Evolutionary conservation across 768 basidiomycete species (phyloP), one percentile per base, ranked within the genome.

Genomic region (Multifurca ochricompacta): DNA sequence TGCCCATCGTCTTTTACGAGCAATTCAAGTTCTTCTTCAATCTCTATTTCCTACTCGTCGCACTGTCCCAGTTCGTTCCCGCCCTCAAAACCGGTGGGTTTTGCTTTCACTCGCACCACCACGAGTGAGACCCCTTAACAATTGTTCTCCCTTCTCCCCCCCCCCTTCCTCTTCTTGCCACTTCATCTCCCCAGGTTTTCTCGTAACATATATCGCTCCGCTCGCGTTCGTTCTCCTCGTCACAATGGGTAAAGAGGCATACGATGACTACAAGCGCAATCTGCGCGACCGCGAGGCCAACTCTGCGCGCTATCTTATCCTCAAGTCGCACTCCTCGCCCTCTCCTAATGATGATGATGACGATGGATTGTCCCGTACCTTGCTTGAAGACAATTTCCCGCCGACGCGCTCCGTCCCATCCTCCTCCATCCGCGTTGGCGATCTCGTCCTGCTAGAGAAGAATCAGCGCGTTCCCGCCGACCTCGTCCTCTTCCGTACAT

Each of bases 11-110:
- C 41, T 82, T 98, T 68, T 98, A 97, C 69, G 94, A 98, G 68
- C 95, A 98, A 68, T 99, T 98, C 85, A 98, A 97, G 70, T 97
- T 95, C 77, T 99, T 99, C 75, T 98, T 96, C 82, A 99, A 98
- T 67, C 77, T 97, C 6, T 99, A 98, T 70, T 99, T 99, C 67
- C 80, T 98, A 10, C 83, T 98, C 21, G 96, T 99, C 34, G 96
- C 96, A 0, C 76, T 98, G 7, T 92, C 89, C 8, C 96, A 98
- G 69, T 96, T 99, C 66, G 73, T 99, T 16, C 96, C 96, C 13
- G 88, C 93, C 0, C 79, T 99, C 55, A 93, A 92, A 73, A 99
- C 96, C 55, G 94, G 93, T 91, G 48, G 42, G 81, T 73, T 30
- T 23, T 2, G 3, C 21, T 32, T 45, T 25, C 34, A 28, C 11